Evolutionary conservation across 1,284 basidiomycete species (phyloP), one percentile per base, ranked within the genome.

Genomic region (Pyrrhoderma lamaoense): DNA sequence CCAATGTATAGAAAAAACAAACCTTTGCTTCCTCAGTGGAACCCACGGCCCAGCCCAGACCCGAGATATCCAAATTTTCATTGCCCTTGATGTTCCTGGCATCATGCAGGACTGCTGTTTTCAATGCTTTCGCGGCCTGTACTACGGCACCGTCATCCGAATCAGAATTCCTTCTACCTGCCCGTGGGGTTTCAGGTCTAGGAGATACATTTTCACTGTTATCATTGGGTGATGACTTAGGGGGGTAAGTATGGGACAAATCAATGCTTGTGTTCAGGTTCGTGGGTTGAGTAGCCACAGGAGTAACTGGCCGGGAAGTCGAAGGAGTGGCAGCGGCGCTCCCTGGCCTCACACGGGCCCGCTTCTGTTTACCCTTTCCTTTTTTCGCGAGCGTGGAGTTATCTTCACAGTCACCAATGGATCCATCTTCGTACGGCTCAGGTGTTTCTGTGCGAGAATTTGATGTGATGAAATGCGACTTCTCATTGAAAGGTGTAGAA

Each of bases 51-150:
- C 77, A 77, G 49, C 62, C 62, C 49, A 80, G 60, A 44, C 68
- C 70, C 7, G 62, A 67, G 9, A 67, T 16, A 35, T 68, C 70
- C 13, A 70, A 65, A 18, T 71, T 70, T n/a, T 58, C 59, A 43
- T 70, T 69, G 7, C 83, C 79, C 52, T 68, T 71, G 54, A 88
- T 71, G 59, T 85, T 85, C 16, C 85, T 73, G 34, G 85, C 85
- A 63, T 88, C 85, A 58, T 87, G 84, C 45, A 87, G 64, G 2
- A 85, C 74, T 2, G 80, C 82, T 21, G 73, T 74, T 66, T 80
- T 85, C 38, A 88, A 58, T n/a, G 70, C 78, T 61, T 76, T 80
- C 1, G 79, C 83, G 9, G 83, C 81, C 48, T 76, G 70, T 13
- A 72, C 64, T 13, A 82, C 65, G 13, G 66, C 60, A 53, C 58